These are phyloP conservation scores for Cladosporium sp. DNA, from an alignment of 2,329 filamentous ascomycete species.

Conservation along the genomic window DNA sequence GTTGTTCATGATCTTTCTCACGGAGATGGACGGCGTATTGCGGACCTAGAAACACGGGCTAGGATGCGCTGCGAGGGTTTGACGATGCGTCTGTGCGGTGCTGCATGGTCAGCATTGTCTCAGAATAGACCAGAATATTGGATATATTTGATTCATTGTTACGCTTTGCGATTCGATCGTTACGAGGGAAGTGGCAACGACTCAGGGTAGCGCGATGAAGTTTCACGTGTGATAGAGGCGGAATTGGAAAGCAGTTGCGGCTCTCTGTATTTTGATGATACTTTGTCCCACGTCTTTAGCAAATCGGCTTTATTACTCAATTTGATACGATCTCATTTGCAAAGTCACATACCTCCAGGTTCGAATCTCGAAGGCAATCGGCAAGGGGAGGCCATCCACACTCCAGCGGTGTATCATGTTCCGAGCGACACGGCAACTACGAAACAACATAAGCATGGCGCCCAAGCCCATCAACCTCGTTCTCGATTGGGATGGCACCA, in stretches of 20 bases:
- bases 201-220: no score
- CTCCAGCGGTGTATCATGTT: neutral
- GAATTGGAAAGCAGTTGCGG: accelerated
- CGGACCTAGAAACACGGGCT: neutral
- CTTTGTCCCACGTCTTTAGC: neutral
- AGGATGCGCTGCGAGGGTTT: neutral
- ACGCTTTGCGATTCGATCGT: neutral
- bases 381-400: neutral
- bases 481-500: constrained; percentile 53
- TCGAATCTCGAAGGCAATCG: neutral
- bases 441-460: neutral
- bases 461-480: constrained; percentile 34
- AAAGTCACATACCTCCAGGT: neutral
- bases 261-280: no score
- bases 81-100: neutral
- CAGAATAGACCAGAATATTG: neutral
- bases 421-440: neutral
- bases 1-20: neutral
- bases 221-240: no score
- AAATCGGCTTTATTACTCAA: neutral
- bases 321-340: neutral
- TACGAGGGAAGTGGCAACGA: neutral
- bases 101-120: neutral
- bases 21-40: neutral
- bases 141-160: neutral